Conservation (phyloP, 164 flowering plant species). For the Vitis amurensis region DNA sequence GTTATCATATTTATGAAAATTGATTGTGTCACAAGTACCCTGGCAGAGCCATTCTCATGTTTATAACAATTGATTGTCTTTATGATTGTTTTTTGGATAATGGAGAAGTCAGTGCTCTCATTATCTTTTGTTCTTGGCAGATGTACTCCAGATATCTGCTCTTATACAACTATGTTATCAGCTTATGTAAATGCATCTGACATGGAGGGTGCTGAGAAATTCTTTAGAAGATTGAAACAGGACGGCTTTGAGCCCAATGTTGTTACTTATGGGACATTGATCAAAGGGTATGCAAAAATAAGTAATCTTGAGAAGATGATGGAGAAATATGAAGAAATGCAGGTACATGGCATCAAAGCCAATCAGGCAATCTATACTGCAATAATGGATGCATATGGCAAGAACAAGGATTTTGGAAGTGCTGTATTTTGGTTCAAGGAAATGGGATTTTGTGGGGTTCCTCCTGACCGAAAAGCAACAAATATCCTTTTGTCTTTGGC, state of each 20-base stretch:
- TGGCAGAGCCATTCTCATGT: not conserved
- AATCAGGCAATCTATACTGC: conserved; percentile 81
- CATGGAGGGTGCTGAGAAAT: conserved; percentile 94
- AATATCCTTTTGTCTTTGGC: conserved; percentile 81
- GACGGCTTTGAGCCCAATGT: conserved; percentile 77
- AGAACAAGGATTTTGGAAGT: conserved; percentile 66
- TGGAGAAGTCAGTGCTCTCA: not conserved
- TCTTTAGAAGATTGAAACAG: conserved; percentile 61
- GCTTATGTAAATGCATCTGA: conserved; percentile 91
- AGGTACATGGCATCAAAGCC: conserved; percentile 45
- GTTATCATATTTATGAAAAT: no score
- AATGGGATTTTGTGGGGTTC: conserved; percentile 62
- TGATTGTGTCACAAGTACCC: no score
- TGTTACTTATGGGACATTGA: conserved; percentile 79
- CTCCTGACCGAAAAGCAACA: conserved; percentile 91
- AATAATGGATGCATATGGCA: conserved; percentile 95
- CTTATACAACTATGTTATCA: conserved; percentile 90
- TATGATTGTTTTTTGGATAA: not conserved
- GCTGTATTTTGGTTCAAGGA: conserved; percentile 87
- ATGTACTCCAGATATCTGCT: conserved; percentile 77
- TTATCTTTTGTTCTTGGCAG: conserved; percentile 33
- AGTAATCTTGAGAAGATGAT: conserved; percentile 81
- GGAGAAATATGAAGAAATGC: conserved; percentile 80
- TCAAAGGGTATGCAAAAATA: conserved; percentile 83
- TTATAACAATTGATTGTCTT: not conserved